These are phyloP conservation scores for Pythium sp. DNA, from an alignment of 352 stramenopile species.

Conservation along the genomic window DNA sequence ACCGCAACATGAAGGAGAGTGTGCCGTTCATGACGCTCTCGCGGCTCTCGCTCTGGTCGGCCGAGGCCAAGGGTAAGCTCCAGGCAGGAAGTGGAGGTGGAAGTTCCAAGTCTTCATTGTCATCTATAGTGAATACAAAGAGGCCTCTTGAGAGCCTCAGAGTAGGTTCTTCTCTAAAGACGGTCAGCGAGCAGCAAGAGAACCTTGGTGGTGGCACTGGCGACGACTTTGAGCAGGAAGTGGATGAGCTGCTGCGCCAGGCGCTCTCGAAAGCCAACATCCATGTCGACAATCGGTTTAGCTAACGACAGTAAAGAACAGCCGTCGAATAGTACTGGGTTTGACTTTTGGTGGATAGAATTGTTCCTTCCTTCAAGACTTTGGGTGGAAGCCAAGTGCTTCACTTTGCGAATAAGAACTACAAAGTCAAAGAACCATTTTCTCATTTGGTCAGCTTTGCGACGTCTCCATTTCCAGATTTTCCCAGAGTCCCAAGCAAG, in stretches of 20 bases:
- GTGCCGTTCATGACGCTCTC: slow-evolving; percentile 64
- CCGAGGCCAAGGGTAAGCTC: slow-evolving; percentile 54
- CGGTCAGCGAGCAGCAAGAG: slow-evolving; percentile 13
- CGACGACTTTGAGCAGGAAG: slow-evolving; percentile 41
- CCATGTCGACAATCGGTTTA: slow-evolving; percentile 22
- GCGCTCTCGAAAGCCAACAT: slow-evolving; percentile 59
- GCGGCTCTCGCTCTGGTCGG: slow-evolving; percentile 53
- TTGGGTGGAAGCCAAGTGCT: too few species aligned
- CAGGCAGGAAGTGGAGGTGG: slow-evolving; percentile 7
- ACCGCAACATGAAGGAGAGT: slow-evolving; percentile 37
- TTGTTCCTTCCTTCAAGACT: too few species aligned
- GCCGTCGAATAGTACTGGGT: too few species aligned
- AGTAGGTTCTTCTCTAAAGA: background rate
- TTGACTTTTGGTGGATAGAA: too few species aligned
- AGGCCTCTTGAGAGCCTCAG: background rate
- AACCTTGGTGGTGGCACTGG: background rate
- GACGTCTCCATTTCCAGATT: too few species aligned
- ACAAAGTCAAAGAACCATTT: too few species aligned
- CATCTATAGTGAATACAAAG: background rate
- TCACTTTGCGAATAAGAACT: too few species aligned
- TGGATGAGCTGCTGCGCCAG: slow-evolving; percentile 37
- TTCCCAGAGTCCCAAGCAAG: too few species aligned
- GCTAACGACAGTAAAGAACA: background rate
- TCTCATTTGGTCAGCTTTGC: too few species aligned
- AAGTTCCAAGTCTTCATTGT: background rate